A percentile compares a stretch with the other conserved stretches of the same genome.
phyloP scores from a whole-genome alignment of 441 rosid genomes.

The Manihot esculenta region DNA sequence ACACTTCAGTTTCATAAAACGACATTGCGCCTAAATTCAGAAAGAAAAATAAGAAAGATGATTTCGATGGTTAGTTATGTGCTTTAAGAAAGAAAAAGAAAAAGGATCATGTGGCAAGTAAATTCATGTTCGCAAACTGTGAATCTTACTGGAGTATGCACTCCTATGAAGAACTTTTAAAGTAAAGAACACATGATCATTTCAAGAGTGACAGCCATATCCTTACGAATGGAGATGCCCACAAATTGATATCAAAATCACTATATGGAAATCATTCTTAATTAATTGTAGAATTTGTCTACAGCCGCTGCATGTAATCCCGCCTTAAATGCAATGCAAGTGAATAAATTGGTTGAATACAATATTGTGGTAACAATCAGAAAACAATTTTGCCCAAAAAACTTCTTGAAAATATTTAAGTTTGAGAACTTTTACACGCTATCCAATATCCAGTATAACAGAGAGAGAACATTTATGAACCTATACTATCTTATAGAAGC shows the following conservation, averaged over 20 bases:
- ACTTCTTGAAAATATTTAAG: background rate
- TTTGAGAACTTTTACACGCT: constrained; percentile 8
- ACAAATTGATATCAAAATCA: background rate
- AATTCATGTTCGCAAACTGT: background rate
- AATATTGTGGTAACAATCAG: background rate
- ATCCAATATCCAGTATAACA: constrained; percentile 6
- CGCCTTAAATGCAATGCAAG: background rate
- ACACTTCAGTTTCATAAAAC: background rate
- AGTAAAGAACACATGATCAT: background rate
- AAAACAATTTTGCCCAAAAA: background rate
- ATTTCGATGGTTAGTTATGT: background rate
- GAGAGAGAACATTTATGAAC: constrained; percentile 3
- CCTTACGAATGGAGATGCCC: background rate
- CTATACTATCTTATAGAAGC: constrained; percentile 1
- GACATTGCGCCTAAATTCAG: background rate
- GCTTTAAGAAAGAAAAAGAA: background rate
- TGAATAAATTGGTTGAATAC: constrained; percentile 1
- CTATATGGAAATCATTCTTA: background rate
- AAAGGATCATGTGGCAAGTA: background rate
- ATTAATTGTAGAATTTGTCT: background rate
- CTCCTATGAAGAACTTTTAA: background rate
- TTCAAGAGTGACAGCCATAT: background rate
- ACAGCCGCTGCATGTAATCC: background rate
- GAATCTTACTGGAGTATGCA: background rate
- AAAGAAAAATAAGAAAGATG: background rate